Evolutionary conservation across 495 filamentous ascomycete species (phyloP), one percentile per base, ranked within the genome.

Genomic region (Ascobolus immersus): DNA sequence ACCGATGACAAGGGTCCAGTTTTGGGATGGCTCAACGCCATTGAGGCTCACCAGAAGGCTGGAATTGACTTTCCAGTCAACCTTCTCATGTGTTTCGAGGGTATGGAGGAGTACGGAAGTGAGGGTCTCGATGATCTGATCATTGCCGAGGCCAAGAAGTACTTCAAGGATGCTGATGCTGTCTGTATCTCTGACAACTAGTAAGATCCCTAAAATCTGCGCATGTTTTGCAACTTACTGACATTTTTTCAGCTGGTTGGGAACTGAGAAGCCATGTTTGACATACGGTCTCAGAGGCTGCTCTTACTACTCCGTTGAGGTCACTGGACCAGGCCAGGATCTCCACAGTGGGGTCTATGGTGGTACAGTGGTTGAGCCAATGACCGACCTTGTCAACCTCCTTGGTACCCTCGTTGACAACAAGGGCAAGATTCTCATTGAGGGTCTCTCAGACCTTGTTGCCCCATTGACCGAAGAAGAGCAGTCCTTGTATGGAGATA

Each of bases 161-260:
- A 67, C 61, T 99, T 99, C 58, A 77, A 75, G 42, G 84, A 91
- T 42, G 69, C 79, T 4, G 89, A 99, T 39, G 89, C 82, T 4
- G 82, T 92, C 13, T 94, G 89, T 60, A 99, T 99, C 47, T 89
- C 77, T 32, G 89, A 99, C 55, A 99, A 99, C 62, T 99, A 99
- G 38, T 36, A 32, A 32, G 33, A 10, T 17, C 22, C 2, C 25
- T 10, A 4, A 19, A 11, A 13, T 36, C 31, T 30, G 4, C 19
- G 17, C 13, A 15, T 13, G 12, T 39, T 39, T 5, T 15, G 19
- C 30, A 33, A 24, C 7, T n/a, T 18, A 4, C 9, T 12, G 13
- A 34, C 9, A 33, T 38, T 33, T 6, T 29, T 7, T 15, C 21
- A 40, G 38, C 69, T 99, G 89, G 89, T 72, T 99, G 11, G 86